Evolutionary conservation across 495 filamentous ascomycete species (phyloP), one percentile per base, ranked within the genome.

Genomic region (Zalerion maritima): DNA sequence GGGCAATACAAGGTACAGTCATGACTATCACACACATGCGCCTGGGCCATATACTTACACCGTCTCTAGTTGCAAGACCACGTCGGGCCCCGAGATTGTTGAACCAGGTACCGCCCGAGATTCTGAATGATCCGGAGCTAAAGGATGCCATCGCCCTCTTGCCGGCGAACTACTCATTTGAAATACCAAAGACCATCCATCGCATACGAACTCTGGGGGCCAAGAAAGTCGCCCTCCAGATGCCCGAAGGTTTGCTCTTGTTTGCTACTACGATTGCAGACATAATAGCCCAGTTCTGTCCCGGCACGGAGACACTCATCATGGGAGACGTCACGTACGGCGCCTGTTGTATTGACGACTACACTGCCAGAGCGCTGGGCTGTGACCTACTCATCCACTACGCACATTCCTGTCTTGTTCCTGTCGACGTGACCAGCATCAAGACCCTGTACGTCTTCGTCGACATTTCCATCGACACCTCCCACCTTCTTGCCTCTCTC

Each of bases 241-340:
- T 99, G 65, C 89, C 89, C 14, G 91, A 96, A 47, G 89, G 89
- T 5, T 71, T 99, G 0, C 72, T 96, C 16, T 66, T 99, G 14
- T 99, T 96, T 50, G 91, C 89, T 16, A 94, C 89, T 25, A 96
- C 89, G 11, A 92, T 99, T 32, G 91, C 91, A 3, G 89, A 99
- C 54, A 99, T 96, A 54, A 61, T 99, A 19, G 84, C 81, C 7
- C 74, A 79, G 38, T 99, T 99, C 61, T 99, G 89, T 51, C 75
- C 84, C 0, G 84, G 81, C 3, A 75, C 73, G 22, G 78, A 87
- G 44, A 94, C 91, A 0, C 59, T 94, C 10, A 96, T 99, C 50
- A 96, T 99, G 89, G 89, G 91, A 28, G 89, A 99, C 42, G 89
- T 99, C 15, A 99, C 89, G 0, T 99, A 99, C 56, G 89, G 89